Conservation (phyloP, 176 grass and related monocot species). For the Triticum turgidum region DNA sequence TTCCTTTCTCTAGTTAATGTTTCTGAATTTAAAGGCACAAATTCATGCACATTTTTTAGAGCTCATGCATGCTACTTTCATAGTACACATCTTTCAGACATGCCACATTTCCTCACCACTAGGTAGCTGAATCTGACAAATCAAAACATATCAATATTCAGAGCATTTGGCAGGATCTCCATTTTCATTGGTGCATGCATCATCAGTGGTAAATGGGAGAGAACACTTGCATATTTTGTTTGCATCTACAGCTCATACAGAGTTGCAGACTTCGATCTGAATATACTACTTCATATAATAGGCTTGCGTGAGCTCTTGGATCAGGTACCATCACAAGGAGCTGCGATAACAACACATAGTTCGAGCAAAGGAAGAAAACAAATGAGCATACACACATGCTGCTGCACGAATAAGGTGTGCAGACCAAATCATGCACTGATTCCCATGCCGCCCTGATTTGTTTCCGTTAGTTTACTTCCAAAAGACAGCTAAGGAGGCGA, state of each 20-base stretch:
- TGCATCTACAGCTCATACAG: slow-evolving; percentile 39
- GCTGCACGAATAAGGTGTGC: slow-evolving; percentile 42
- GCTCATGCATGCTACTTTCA: background rate
- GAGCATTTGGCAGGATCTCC: background rate
- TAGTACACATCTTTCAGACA: background rate
- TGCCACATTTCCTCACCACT: background rate
- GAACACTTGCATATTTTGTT: slow-evolving; percentile 14
- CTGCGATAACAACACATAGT: slow-evolving; percentile 10
- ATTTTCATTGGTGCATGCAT: slow-evolving; percentile 24
- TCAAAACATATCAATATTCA: background rate
- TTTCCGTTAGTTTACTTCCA: slow-evolving; percentile 31
- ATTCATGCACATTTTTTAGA: background rate
- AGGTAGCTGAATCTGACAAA: background rate
- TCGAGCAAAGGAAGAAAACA: slow-evolving; percentile 38
- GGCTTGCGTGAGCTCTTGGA: slow-evolving; percentile 42
- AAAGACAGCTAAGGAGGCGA: slow-evolving; percentile 42
- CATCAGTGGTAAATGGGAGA: background rate
- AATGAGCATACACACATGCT: slow-evolving; percentile 40
- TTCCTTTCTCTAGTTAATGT: background rate
- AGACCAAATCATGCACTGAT: slow-evolving; percentile 44
- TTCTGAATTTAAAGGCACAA: slow-evolving; percentile 12
- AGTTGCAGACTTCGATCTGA: slow-evolving; percentile 6
- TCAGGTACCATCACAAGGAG: slow-evolving; percentile 36
- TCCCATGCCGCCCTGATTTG: slow-evolving; percentile 32
- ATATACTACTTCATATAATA: slow-evolving; percentile 9